phyloP scores from a whole-genome alignment of 225 moss, liverwort and hornwort species.

The Sphagnum tenellum region DNA sequence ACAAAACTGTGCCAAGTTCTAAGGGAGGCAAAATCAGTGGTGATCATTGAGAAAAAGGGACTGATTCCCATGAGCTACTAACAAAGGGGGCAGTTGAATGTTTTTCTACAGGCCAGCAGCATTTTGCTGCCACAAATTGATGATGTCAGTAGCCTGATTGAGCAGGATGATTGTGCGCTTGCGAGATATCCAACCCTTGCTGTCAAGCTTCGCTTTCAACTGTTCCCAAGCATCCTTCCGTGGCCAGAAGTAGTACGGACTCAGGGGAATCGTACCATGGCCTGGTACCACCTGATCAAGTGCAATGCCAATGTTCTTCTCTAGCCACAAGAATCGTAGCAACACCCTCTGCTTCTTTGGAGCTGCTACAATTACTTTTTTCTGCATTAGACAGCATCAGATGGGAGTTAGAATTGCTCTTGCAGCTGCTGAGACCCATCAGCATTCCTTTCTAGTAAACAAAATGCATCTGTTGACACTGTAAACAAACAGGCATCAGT shows the following conservation, averaged over 20 bases:
- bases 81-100: no score
- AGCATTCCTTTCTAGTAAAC: no score
- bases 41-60: no score
- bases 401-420: background rate
- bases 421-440: background rate
- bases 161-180: constrained; percentile 94
- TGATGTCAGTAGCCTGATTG: constrained; percentile 94
- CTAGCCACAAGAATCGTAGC: constrained; percentile 90
- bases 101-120: constrained; percentile 53
- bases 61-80: no score
- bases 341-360: constrained; percentile 80
- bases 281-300: constrained; percentile 94
- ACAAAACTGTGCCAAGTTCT: no score
- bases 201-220: constrained; percentile 83
- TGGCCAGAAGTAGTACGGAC: constrained; percentile 98
- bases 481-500: no score
- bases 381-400: constrained; percentile 27
- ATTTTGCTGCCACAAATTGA: constrained; percentile 99
- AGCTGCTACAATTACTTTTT: constrained; percentile 31
- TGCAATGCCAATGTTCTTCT: constrained; percentile 96
- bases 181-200: constrained; percentile 93
- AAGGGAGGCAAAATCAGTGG: no score
- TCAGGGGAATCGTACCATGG: constrained; percentile 89
- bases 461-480: no score
- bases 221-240: constrained; percentile 99